These are phyloP conservation scores for Acanthamoeba healyi DNA, from an alignment of 208 protist genomes.

Conservation along the genomic window DNA sequence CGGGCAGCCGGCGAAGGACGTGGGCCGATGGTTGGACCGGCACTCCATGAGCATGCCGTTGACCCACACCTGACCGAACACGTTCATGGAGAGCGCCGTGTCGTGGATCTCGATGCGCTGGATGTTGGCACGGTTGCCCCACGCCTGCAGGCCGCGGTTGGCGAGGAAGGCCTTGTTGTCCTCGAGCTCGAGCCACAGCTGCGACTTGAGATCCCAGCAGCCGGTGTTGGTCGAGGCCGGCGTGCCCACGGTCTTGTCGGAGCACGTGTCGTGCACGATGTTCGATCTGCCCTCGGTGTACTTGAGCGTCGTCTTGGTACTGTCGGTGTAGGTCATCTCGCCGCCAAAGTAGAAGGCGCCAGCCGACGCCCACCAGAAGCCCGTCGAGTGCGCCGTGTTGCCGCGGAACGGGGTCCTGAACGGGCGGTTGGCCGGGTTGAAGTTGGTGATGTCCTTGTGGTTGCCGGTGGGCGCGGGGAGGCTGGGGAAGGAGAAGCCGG, in stretches of 20 bases:
- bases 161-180: neutral
- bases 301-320: neutral
- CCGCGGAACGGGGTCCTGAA: neutral
- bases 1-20: neutral
- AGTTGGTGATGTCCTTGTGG: neutral
- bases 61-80: conserved; percentile 8
- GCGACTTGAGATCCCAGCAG: neutral
- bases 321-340: neutral
- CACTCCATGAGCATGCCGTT: conserved; percentile 6
- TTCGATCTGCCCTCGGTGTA: conserved; percentile 40
- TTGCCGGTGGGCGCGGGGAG: conserved; percentile 76
- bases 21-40: neutral
- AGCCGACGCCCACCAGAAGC: neutral
- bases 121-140: neutral
- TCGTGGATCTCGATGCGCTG: neutral
- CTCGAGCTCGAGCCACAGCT: neutral
- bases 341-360: neutral
- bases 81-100: conserved; percentile 6
- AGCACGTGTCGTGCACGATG: conserved; percentile 15
- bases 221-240: neutral
- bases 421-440: neutral
- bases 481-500: conserved; percentile 82
- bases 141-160: neutral
- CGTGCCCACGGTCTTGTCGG: conserved; percentile 24
- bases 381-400: neutral